A percentile compares a stretch with the other conserved stretches of the same genome.
Conservation (phyloP, 176 grass and related monocot species). For the Bothriochloa decipiens region DNA sequence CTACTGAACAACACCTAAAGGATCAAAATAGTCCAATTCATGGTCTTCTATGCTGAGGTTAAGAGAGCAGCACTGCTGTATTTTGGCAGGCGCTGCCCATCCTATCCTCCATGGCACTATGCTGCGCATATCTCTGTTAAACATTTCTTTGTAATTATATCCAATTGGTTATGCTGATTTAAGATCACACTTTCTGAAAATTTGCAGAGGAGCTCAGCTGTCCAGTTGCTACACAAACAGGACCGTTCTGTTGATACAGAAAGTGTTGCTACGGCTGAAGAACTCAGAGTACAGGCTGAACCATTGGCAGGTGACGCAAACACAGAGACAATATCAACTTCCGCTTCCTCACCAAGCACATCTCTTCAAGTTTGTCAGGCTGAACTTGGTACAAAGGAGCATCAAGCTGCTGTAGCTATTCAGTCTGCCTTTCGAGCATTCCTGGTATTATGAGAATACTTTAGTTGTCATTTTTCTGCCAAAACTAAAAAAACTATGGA, state of each 20-base stretch:
- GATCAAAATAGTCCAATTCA: neutral
- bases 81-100: neutral
- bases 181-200: constrained; percentile 38
- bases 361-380: constrained; percentile 48
- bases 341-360: constrained; percentile 38
- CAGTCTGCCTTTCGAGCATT: constrained; percentile 88
- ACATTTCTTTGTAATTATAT: constrained; percentile 5
- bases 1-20: constrained; percentile 11
- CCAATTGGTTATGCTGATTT: constrained; percentile 12
- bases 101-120: neutral
- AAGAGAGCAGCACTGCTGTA: constrained; percentile 10
- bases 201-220: constrained; percentile 53
- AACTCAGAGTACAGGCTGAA: constrained; percentile 37
- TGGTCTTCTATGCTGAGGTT: neutral
- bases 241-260: constrained; percentile 53
- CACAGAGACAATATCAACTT: constrained; percentile 45
- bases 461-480: neutral
- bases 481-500: constrained; percentile 16
- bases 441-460: constrained; percentile 64
- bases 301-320: constrained; percentile 40
- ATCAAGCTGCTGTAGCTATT: constrained; percentile 79
- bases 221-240: constrained; percentile 48
- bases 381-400: constrained; percentile 56
- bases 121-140: neutral
- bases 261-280: constrained; percentile 41